Evolutionary conservation across 306 rosid genomes (phyloP), one percentile per base, ranked within the genome.

Genomic region (Trifolium repens): DNA sequence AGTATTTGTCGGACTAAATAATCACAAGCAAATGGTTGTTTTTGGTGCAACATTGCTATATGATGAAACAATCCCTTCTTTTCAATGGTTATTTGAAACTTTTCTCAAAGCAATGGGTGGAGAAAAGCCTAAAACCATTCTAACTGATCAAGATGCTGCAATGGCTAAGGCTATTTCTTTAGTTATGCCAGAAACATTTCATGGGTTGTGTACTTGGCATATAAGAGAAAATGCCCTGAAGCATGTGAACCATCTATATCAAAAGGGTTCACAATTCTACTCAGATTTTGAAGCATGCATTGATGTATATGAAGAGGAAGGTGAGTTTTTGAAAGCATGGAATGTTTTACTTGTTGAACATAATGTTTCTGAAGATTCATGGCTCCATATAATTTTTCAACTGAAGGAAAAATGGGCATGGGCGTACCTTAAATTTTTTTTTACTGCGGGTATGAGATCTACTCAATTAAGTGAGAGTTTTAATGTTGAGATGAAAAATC

Each of bases 331-430:
- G 67, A 34, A 34, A 1, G 44, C 67, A 3, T 62, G 67, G 67
- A 32, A 62, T 62, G 7, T 8, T 62, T 34, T 62, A 62, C 44
- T 62, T 32, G 43, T 2, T 15, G 44, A 62, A 15, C 43, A 30
- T 62, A 62, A 62, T 34, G 13, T 62, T 62, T 15, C 13, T 15
- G 43, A 62, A 30, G 67, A 62, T 34, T 62, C 67, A 62, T 62
- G 67, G 67, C 67, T 62, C 17, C 24, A 34, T 62, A 15, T 9
- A 11, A 62, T 62, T 62, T 62, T 62, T 62, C 42, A 14, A 34
- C 19, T 15, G 44, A 62, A 62, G 67, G 67, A 62, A 34, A 62
- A 62, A 62, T 62, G 67, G 67, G 67, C 44, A 34, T 62, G 44
- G 67, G 13, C 44, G 1, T 32, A 34, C 0, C 26, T 14, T 62